A percentile compares a stretch with the other conserved stretches of the same genome.
Conservation (phyloP, 805 yeast genomes). For the Starmerella floricola region DNA sequence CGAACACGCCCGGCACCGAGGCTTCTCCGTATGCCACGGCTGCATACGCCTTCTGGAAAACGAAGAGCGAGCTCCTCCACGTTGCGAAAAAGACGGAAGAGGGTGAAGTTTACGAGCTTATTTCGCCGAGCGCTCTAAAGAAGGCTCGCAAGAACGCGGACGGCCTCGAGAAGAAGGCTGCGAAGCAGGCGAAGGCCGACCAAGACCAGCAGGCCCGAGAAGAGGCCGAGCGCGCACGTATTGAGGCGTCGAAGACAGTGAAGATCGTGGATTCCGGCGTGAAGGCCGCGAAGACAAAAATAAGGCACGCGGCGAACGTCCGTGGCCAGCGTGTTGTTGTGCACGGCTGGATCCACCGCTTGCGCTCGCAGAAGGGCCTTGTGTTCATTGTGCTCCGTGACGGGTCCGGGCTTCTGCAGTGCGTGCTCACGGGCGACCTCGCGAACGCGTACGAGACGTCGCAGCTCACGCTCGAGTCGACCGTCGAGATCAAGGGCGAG, state of each 20-base stretch:
- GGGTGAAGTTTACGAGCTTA: conserved; percentile 47
- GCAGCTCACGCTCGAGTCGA: conserved; percentile 78
- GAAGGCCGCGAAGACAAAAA: conserved; percentile 62
- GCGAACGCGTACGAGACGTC: conserved; percentile 81
- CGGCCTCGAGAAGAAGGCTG: conserved; percentile 70
- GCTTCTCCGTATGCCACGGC: conserved; percentile 65
- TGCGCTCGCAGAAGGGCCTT: conserved; percentile 83
- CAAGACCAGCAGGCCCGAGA: conserved; percentile 41
- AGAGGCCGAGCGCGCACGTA: conserved; percentile 56
- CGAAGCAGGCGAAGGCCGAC: conserved; percentile 46
- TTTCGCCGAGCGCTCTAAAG: conserved; percentile 81
- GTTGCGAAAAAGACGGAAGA: conserved; percentile 45
- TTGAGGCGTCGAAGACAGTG: conserved; percentile 70
- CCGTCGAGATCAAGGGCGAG: conserved; percentile 69
- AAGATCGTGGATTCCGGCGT: conserved; percentile 56
- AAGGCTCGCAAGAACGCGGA: conserved; percentile 95
- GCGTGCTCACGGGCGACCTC: conserved; percentile 78
- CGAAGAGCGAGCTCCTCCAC: conserved; percentile 39
- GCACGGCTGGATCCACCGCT: conserved; percentile 93
- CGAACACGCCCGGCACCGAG: conserved; percentile 47
- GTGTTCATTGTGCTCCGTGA: conserved; percentile 88
- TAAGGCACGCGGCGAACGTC: conserved; percentile 40
- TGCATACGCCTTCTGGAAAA: conserved; percentile 59
- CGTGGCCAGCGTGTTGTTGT: conserved; percentile 64
- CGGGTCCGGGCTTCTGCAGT: conserved; percentile 84